Percentiles rank a stretch among this genome's conserved stretches.
Evolutionary conservation across 257 asterid species (phyloP).

Genomic region (Rauvolfia tetraphylla): DNA sequence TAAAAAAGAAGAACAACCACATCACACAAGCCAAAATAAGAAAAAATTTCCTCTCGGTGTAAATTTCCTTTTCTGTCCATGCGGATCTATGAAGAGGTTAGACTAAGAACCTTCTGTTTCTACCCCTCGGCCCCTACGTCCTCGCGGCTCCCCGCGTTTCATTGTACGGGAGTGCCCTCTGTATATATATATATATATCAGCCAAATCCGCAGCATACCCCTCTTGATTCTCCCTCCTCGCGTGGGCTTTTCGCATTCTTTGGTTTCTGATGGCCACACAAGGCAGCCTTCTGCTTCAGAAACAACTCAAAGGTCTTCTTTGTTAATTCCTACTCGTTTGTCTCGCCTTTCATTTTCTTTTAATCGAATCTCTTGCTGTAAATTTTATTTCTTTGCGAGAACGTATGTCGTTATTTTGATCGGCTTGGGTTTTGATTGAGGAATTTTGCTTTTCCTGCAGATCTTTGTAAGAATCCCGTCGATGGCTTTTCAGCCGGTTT

Average conservation of each 20-base stretch:
- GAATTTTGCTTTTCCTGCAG: conserved; percentile 29
- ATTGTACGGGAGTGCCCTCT: neutral
- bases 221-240: conserved; percentile 4
- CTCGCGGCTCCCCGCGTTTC: neutral
- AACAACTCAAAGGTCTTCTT: conserved; percentile 58
- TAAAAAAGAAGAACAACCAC: too few relatives aligned
- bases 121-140: neutral
- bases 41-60: neutral
- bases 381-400: neutral
- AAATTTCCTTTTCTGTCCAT: neutral
- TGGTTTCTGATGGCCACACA: conserved; percentile 27
- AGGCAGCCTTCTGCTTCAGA: conserved; percentile 72
- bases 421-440: too few relatives aligned
- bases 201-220: conserved; percentile 11
- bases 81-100: neutral
- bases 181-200: neutral
- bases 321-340: neutral
- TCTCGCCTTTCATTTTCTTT: neutral
- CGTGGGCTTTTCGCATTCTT: neutral
- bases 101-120: neutral
- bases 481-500: conserved; percentile 87
- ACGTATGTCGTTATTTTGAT: too few relatives aligned
- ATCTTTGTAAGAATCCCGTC: conserved; percentile 64
- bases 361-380: neutral
- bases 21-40: neutral